Evolutionary conservation across 1,284 basidiomycete species (phyloP), one percentile per base, ranked within the genome.

Genomic region (Gomphus bonarii): DNA sequence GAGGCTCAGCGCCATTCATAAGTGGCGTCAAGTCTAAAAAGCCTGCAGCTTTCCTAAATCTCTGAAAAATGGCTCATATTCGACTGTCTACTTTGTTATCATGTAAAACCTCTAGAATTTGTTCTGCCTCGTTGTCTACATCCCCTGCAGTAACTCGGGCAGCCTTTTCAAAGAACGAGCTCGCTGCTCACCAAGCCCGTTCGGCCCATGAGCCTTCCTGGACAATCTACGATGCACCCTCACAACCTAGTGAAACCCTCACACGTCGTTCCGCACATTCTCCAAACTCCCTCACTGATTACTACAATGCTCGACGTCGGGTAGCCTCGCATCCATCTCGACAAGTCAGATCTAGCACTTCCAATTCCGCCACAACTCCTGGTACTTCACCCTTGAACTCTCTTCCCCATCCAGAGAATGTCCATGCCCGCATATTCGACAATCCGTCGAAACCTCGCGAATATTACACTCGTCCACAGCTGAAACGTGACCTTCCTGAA

Each of bases 401-500:
- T n/a, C 28, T 57, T 30, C 40, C 35, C 4, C 55, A 50, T 38
- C 33, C 43, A 20, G 28, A 35, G 33, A 57, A 50, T 33, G 20
- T 51, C 20, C 47, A 57, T 28, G 59, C 65, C 2, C 69, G 68
- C 60, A 69, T 66, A 10, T 73, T 72, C 62, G 65, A 67, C 49
- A 64, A 62, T 38, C 64, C 71, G 30, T 65, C 71, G 22, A 67
- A 65, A 14, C 71, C 71, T 1, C 66, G 68, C 14, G 62, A 65
- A 47, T 72, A 72, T 62, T 71, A 72, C 62, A 55, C 62, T 30
- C 65, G 71, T 3, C 70, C 69, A 0, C 66, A 67, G 22, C 65
- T 65, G 16, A 57, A 57, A 44, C 66, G 70, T 50, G 77, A 77
- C 57, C 63, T 80, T 31, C 78, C 77, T 12, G 67, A 68, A 11